These are phyloP conservation scores for Phyllosticta ampelicida DNA, from an alignment of 2,329 filamentous ascomycete species.

Conservation along the genomic window DNA sequence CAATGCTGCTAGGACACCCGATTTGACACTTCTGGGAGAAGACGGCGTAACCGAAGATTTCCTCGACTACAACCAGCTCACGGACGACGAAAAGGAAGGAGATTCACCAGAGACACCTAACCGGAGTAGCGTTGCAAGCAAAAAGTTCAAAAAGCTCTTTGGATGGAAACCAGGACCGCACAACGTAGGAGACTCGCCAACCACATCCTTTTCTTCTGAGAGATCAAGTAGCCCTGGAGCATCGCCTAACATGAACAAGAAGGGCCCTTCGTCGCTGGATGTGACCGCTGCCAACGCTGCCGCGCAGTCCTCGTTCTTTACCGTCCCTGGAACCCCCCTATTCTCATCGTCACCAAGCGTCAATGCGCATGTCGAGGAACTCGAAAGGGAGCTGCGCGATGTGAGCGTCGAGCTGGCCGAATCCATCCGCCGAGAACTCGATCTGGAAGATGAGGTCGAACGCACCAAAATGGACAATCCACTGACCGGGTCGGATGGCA, in stretches of 20 bases:
- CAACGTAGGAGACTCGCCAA: slow-evolving; percentile 44
- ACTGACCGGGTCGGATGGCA: slow-evolving; percentile 45
- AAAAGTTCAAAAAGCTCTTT: slow-evolving; percentile 55
- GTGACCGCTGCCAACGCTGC: slow-evolving; percentile 40
- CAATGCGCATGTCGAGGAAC: slow-evolving; percentile 61
- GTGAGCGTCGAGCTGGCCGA: slow-evolving; percentile 86
- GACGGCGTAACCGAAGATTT: slow-evolving; percentile 27
- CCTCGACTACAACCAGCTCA: slow-evolving; percentile 23
- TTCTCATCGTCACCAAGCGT: slow-evolving; percentile 33
- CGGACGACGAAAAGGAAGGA: slow-evolving; percentile 20
- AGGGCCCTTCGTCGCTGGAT: slow-evolving; percentile 38
- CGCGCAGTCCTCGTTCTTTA: slow-evolving; percentile 32
- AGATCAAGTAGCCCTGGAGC: slow-evolving; percentile 47
- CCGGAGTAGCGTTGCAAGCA: slow-evolving; percentile 16
- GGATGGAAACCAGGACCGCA: slow-evolving; percentile 52
- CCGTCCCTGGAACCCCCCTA: slow-evolving; percentile 36
- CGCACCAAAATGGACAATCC: slow-evolving; percentile 66
- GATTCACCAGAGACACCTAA: slow-evolving; percentile 23
- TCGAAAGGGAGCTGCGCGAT: slow-evolving; percentile 89
- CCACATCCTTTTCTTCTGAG: slow-evolving; percentile 49
- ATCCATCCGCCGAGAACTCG: slow-evolving; percentile 92
- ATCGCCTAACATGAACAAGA: slow-evolving; percentile 21
- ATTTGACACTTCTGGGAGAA: slow-evolving; percentile 21
- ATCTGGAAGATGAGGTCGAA: slow-evolving; percentile 89
- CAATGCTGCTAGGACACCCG: slow-evolving; percentile 17